Percentiles rank a stretch among this genome's conserved stretches.
Conservation (phyloP, 2,329 filamentous ascomycete species). For the Aspergillus niger region DNA sequence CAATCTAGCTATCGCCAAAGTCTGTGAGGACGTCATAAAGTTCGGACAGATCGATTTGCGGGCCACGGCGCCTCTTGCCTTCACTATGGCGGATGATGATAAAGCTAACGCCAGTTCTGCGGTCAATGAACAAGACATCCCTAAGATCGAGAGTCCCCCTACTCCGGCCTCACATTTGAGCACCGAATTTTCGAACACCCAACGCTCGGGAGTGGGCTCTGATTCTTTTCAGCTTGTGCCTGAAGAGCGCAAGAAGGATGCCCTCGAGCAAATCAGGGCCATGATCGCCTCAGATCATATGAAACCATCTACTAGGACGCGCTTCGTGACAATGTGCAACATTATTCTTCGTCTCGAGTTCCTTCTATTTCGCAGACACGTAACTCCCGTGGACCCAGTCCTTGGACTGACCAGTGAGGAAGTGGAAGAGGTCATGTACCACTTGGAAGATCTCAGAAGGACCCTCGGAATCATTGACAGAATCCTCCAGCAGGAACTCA, state of each 20-base stretch:
- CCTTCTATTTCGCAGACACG: constrained; percentile 23
- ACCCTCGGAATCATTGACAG: constrained; percentile 21
- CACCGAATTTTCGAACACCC: neutral
- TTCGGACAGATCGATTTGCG: constrained; percentile 18
- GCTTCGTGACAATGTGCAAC: constrained; percentile 27
- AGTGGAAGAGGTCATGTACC: constrained; percentile 9
- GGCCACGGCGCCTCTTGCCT: constrained; percentile 9
- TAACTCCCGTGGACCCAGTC: constrained; percentile 1
- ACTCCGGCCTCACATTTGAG: neutral
- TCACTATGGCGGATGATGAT: neutral
- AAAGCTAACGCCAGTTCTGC: neutral
- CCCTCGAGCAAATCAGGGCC: constrained; percentile 21
- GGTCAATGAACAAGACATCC: neutral
- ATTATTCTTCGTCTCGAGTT: constrained; percentile 25
- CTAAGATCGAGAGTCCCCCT: neutral
- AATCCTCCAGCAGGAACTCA: constrained; percentile 16
- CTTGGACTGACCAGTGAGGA: constrained; percentile 16
- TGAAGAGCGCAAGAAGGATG: neutral
- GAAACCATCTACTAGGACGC: constrained; percentile 10
- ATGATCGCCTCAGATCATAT: constrained; percentile 19
- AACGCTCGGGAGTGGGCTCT: neutral
- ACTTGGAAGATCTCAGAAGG: constrained; percentile 16
- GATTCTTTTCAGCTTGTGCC: neutral
- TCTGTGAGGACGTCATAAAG: constrained; percentile 25
- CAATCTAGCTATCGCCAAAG: constrained; percentile 25